Conservation (phyloP, 2,329 filamentous ascomycete species). For the Bipolaris cookei region DNA sequence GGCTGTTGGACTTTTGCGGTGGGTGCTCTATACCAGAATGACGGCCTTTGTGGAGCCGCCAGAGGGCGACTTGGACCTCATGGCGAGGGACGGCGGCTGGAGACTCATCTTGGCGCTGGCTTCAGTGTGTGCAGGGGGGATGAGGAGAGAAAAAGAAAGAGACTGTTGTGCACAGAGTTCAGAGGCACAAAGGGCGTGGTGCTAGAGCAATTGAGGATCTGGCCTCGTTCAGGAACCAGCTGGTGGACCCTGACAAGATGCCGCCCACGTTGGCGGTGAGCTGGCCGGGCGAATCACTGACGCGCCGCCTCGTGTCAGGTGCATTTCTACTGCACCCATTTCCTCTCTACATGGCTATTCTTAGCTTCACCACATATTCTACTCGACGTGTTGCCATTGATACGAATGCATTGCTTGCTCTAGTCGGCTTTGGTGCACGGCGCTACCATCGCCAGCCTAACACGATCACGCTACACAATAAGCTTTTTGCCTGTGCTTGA, state of each 20-base stretch:
- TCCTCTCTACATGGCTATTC: constrained; percentile 9
- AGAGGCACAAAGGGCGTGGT: constrained; percentile 15
- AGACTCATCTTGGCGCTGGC: constrained; percentile 41
- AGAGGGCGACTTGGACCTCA: constrained; percentile 44
- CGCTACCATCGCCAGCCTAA: background rate
- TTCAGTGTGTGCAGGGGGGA: background rate
- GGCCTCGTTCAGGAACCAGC: constrained; percentile 30
- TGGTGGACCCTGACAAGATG: constrained; percentile 34
- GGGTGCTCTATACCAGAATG: constrained; percentile 73
- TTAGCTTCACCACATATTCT: background rate
- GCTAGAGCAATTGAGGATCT: constrained; percentile 34
- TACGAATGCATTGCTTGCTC: too few species aligned
- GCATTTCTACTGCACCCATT: constrained; percentile 22
- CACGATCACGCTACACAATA: background rate
- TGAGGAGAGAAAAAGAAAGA: background rate
- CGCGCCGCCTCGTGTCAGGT: constrained; percentile 26
- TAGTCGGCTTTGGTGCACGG: background rate
- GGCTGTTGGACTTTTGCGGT: background rate
- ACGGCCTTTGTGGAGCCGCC: constrained; percentile 80
- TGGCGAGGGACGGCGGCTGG: constrained; percentile 46
- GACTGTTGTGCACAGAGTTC: background rate
- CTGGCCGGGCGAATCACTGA: constrained; percentile 21
- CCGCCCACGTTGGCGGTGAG: constrained; percentile 35
- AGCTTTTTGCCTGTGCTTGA: background rate
- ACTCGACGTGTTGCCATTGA: background rate